Percentiles rank a stretch among this genome's conserved stretches.
Evolutionary conservation across 139 green algal genomes (phyloP).

Genomic region (Chlorella ohadii): DNA sequence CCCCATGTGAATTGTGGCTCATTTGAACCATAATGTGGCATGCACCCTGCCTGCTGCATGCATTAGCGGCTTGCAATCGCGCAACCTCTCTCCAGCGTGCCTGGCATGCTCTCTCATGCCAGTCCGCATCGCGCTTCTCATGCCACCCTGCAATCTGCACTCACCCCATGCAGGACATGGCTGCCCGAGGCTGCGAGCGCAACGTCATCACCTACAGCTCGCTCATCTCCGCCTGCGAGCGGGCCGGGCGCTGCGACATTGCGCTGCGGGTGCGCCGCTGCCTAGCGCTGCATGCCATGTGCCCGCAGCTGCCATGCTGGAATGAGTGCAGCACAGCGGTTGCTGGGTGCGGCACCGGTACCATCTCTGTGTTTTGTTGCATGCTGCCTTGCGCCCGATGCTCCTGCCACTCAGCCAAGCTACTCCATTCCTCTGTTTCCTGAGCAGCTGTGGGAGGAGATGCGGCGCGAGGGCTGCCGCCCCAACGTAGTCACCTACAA

Average conservation of each 20-base stretch:
- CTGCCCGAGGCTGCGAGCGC: constrained; percentile 60
- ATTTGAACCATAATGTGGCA: no score
- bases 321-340: no score
- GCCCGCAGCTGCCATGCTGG: no score
- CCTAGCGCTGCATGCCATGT: no score
- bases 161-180: constrained; percentile 73
- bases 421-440: background rate
- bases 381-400: background rate
- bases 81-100: background rate
- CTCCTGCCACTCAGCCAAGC: background rate
- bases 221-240: constrained; percentile 78
- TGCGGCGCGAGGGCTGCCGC: constrained; percentile 24
- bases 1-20: background rate
- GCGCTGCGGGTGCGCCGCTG: constrained; percentile 28
- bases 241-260: constrained; percentile 25
- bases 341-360: no score
- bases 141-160: background rate
- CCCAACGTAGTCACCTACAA: constrained; percentile 60
- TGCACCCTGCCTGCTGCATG: no score
- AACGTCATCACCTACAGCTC: constrained; percentile 89
- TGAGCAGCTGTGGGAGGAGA: constrained; percentile 41
- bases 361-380: background rate
- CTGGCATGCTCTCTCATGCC: background rate
- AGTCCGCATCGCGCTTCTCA: no score
- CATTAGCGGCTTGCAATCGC: no score